Evolutionary conservation across 2,329 filamentous ascomycete species (phyloP).

Genomic region (Colletotrichum sp.): DNA sequence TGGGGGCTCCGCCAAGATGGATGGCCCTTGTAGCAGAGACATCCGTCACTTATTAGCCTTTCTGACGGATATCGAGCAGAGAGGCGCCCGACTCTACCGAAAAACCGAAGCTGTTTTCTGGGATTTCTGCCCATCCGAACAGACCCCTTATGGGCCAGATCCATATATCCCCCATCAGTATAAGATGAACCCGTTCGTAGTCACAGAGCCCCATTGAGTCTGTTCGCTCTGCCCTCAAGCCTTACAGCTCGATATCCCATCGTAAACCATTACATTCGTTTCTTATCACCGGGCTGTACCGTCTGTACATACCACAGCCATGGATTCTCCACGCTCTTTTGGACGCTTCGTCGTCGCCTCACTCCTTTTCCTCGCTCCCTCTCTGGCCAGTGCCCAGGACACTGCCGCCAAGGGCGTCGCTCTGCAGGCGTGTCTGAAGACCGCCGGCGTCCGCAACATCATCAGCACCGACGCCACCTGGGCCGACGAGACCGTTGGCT

Average conservation of each 20-base stretch:
- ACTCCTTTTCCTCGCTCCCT: constrained; percentile 14
- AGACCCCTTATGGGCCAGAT: background rate
- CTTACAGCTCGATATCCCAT: background rate
- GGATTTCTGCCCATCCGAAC: background rate
- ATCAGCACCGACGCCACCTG: constrained; percentile 18
- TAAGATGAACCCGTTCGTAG: constrained; percentile 6
- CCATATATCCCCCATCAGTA: background rate
- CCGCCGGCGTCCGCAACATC: constrained; percentile 18
- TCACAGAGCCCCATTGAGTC: background rate
- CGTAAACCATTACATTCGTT: background rate
- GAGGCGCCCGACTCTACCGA: background rate
- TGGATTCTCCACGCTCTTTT: constrained; percentile 19
- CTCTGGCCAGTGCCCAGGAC: constrained; percentile 13
- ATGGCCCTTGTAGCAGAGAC: background rate
- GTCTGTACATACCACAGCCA: constrained; percentile 2
- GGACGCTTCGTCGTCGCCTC: constrained; percentile 21
- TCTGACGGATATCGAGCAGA: background rate
- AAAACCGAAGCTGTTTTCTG: background rate
- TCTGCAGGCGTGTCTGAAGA: constrained; percentile 18
- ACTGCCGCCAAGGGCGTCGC: background rate
- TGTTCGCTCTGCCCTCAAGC: background rate
- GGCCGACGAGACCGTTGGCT: constrained; percentile 10
- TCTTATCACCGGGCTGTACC: background rate
- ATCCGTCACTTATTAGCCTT: background rate
- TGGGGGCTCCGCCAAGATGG: background rate